Conservation (phyloP, 1,284 basidiomycete genomes). For the Ceratobasidium sp. region DNA sequence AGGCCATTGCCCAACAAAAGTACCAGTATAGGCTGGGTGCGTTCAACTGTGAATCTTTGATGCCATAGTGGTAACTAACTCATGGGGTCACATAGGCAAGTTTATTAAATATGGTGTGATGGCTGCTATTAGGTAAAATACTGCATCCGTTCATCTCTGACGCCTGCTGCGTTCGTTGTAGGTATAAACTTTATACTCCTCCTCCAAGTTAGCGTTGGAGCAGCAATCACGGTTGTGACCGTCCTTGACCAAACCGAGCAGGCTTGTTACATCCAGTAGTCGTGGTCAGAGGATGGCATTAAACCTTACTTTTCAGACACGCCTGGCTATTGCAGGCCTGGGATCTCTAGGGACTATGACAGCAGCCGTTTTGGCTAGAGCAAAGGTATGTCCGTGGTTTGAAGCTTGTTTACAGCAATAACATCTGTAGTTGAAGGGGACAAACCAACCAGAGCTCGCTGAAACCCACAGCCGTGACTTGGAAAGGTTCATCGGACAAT, state of each 20-base stretch:
- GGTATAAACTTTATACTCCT: slow-evolving; percentile 40
- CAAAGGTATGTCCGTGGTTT: slow-evolving; percentile 9
- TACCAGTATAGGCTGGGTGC: slow-evolving; percentile 34
- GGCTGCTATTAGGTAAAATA: too few species aligned
- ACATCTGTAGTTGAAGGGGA: slow-evolving; percentile 41
- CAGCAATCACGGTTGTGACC: slow-evolving; percentile 18
- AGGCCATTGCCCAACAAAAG: slow-evolving; percentile 28
- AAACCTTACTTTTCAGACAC: slow-evolving; percentile 11
- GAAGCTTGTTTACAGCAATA: neutral
- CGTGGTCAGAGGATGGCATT: neutral
- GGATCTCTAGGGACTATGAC: slow-evolving; percentile 31
- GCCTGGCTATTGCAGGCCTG: slow-evolving; percentile 3
- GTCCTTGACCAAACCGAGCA: slow-evolving; percentile 21
- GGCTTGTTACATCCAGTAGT: neutral
- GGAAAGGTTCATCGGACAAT: slow-evolving; percentile 32
- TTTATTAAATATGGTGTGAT: slow-evolving; percentile 24
- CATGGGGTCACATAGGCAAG: slow-evolving; percentile 7
- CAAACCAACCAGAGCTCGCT: slow-evolving; percentile 39
- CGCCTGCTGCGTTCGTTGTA: neutral
- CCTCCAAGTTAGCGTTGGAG: slow-evolving; percentile 29
- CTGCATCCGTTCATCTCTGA: neutral
- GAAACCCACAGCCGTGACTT: slow-evolving; percentile 28
- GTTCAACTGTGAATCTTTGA: neutral
- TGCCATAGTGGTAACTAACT: neutral
- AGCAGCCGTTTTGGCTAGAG: slow-evolving; percentile 34